phyloP scores from a whole-genome alignment of 208 protist species.

The Kentomonas sorsogonicus region DNA sequence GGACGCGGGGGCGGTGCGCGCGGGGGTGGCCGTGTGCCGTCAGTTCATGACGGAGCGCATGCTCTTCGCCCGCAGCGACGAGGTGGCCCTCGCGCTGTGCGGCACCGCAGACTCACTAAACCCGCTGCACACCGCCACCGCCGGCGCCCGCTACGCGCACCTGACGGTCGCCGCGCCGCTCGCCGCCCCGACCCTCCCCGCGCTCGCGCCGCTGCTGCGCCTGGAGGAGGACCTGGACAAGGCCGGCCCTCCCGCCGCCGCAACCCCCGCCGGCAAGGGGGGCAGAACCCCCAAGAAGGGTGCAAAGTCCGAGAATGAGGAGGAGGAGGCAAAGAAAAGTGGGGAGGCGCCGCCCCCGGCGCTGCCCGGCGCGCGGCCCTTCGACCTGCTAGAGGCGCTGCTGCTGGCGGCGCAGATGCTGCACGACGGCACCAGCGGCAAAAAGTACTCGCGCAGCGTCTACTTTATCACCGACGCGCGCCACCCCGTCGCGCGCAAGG shows the following conservation, averaged over 20 bases:
- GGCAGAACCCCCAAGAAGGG: no score
- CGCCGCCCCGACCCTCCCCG: conserved; percentile 12
- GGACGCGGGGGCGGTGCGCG: conserved; percentile 7
- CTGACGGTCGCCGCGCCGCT: conserved; percentile 30
- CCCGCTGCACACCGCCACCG: conserved; percentile 16
- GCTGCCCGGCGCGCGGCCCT: no score
- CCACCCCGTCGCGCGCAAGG: conserved; percentile 56
- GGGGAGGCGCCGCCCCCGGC: no score
- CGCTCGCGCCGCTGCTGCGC: conserved; percentile 13
- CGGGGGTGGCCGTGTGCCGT: no score
- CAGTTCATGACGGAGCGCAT: no score
- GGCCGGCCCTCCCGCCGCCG: no score
- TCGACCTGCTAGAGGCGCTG: conserved; percentile 82
- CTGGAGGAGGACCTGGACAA: background rate
- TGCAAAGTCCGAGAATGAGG: no score
- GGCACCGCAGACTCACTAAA: conserved; percentile 40
- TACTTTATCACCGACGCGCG: conserved; percentile 84
- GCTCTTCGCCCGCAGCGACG: conserved; percentile 45
- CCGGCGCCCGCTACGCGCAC: conserved; percentile 18
- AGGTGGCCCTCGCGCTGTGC: conserved; percentile 62
- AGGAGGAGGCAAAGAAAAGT: no score
- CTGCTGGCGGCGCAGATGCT: conserved; percentile 72
- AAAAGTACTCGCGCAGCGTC: conserved; percentile 62
- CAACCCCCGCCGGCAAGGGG: no score
- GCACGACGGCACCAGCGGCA: conserved; percentile 32